phyloP scores from a whole-genome alignment of 108 stramenopile genomes.

The Schizochytrium sp. region DNA sequence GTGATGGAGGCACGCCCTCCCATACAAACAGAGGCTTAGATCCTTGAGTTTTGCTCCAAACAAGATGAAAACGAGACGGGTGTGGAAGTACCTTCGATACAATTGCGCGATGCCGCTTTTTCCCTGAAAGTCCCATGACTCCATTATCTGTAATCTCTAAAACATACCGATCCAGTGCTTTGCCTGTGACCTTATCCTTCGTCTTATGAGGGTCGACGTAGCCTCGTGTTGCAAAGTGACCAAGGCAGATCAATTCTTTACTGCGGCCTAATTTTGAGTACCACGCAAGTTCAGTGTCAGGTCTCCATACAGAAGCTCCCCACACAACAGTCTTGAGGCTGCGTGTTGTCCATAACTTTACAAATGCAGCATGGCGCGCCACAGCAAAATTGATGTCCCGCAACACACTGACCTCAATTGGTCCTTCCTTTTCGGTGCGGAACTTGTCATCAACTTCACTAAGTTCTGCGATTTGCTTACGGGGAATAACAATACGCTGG shows the following conservation, averaged over 20 bases:
- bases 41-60: slow-evolving; percentile 53
- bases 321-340: slow-evolving; percentile 59
- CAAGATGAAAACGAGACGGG: slow-evolving; percentile 47
- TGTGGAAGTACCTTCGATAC: slow-evolving; percentile 51
- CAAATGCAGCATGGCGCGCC: slow-evolving; percentile 9
- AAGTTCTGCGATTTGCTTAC: slow-evolving; percentile 49
- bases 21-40: slow-evolving; percentile 56
- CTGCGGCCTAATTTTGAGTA: slow-evolving; percentile 23
- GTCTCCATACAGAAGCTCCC: slow-evolving; percentile 52
- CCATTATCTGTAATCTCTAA: slow-evolving; percentile 47
- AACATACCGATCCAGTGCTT: slow-evolving; percentile 9
- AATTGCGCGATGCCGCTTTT: slow-evolving; percentile 38
- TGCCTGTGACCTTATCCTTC: slow-evolving; percentile 59
- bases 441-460: slow-evolving; percentile 52
- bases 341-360: slow-evolving; percentile 56
- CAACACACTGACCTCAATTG: slow-evolving; percentile 45
- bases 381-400: slow-evolving; percentile 59
- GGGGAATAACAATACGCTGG: slow-evolving; percentile 37
- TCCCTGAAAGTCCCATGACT: slow-evolving; percentile 57
- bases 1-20: slow-evolving; percentile 29
- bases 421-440: slow-evolving; percentile 36
- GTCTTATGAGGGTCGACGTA: slow-evolving; percentile 59
- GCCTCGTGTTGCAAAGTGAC: slow-evolving; percentile 56
- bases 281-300: slow-evolving; percentile 53
- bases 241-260: slow-evolving; percentile 50